These are phyloP conservation scores for Ramalina peruviana DNA, from an alignment of 495 filamentous ascomycete species.

Conservation along the genomic window DNA sequence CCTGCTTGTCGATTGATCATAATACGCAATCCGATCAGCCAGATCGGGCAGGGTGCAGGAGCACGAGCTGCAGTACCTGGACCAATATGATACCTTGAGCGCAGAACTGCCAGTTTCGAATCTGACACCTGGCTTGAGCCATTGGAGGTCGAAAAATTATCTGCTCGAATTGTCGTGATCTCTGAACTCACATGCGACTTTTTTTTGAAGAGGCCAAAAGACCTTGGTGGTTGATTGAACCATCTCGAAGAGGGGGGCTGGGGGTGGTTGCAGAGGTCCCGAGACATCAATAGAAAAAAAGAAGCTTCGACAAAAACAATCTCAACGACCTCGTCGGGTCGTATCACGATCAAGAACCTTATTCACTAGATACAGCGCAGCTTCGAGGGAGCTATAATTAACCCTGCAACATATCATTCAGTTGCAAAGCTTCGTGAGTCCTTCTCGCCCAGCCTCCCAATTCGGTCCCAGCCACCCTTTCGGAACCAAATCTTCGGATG, in stretches of 20 bases:
- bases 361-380: not conserved
- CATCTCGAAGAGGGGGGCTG: not conserved
- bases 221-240: not conserved
- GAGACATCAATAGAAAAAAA: not conserved
- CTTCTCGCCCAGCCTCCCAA: conserved; percentile 1
- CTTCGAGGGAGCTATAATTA: not conserved
- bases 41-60: not conserved
- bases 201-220: not conserved
- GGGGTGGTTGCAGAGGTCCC: not conserved
- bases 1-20: no score
- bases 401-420: not conserved
- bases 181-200: not conserved
- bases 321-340: not conserved
- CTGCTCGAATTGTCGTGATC: no score
- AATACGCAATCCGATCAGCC: not conserved
- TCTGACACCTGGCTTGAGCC: not conserved
- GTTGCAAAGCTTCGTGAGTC: not conserved
- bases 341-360: not conserved
- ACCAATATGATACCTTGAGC: no score
- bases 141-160: not conserved
- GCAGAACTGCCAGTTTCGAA: no score
- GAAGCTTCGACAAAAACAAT: not conserved
- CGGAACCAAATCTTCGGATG: not conserved
- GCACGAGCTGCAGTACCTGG: not conserved
- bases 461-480: conserved; percentile 2